Percentiles rank a stretch among this genome's conserved stretches.
These are phyloP conservation scores for Alternaria metachromatica DNA, from an alignment of 2,329 filamentous ascomycete species.

Conservation along the genomic window DNA sequence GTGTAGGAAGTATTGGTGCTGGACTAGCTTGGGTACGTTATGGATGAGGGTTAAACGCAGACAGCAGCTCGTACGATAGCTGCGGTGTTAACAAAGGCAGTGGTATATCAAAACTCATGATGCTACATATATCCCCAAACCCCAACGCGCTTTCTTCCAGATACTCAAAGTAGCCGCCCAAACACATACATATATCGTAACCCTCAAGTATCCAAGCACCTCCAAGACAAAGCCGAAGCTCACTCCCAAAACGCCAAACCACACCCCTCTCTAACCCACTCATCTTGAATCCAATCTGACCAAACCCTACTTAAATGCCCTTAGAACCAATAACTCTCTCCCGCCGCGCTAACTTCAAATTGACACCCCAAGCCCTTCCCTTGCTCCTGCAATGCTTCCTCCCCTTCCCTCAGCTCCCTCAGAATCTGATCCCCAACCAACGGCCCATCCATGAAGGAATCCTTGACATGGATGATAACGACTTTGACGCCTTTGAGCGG, in stretches of 20 bases:
- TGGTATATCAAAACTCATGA: background rate
- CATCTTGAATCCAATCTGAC: background rate
- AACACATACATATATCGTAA: background rate
- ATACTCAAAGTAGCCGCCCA: background rate
- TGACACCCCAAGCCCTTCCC: constrained; percentile 75
- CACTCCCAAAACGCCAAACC: background rate
- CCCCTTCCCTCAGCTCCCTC: constrained; percentile 70
- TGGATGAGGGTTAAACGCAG: background rate
- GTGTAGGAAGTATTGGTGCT: background rate
- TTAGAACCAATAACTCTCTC: constrained; percentile 63
- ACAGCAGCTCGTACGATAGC: background rate
- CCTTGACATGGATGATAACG: constrained; percentile 94
- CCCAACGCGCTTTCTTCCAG: background rate
- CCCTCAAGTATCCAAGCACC: background rate
- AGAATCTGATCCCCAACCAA: constrained; percentile 71
- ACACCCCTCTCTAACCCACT: background rate
- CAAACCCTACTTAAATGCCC: background rate
- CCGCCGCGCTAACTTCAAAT: constrained; percentile 74
- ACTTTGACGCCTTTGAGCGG: constrained; percentile 77
- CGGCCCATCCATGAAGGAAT: constrained; percentile 76
- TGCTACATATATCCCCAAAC: background rate
- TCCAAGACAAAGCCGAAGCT: background rate
- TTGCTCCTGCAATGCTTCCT: constrained; percentile 53
- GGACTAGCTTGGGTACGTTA: background rate
- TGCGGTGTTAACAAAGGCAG: background rate